Evolutionary conservation across 257 asterid genomes (phyloP).

Genomic region (Plantago ovata): DNA sequence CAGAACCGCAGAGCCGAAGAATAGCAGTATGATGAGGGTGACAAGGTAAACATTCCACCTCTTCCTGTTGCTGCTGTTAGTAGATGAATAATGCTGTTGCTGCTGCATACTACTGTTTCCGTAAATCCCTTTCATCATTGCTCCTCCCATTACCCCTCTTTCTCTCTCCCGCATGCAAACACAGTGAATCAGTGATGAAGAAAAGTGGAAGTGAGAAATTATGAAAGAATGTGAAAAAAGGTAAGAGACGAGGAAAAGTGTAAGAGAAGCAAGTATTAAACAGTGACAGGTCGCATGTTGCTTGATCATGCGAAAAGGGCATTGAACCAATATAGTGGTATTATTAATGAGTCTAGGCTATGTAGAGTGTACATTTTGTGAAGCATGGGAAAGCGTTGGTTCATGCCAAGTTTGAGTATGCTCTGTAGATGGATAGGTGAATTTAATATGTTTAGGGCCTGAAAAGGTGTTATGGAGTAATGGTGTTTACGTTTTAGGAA

Average conservation of each 20-base stretch:
- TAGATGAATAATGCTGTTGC: constrained; percentile 16
- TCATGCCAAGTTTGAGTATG: no score
- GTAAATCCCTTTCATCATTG: constrained; percentile 19
- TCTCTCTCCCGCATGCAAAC: constrained; percentile 5
- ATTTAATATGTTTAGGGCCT: no score
- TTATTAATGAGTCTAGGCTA: no score
- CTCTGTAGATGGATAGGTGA: no score
- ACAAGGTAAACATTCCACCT: constrained; percentile 31
- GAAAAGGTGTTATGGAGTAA: no score
- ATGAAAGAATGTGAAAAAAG: no score
- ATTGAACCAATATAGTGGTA: no score
- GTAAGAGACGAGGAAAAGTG: no score
- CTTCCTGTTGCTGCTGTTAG: constrained; percentile 25
- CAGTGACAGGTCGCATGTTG: not conserved
- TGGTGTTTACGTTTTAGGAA: no score
- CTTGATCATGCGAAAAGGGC: not conserved
- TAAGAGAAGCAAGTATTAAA: not conserved
- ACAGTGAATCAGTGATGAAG: no score
- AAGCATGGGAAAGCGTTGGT: no score
- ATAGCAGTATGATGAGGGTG: constrained; percentile 35
- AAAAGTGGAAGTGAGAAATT: not conserved
- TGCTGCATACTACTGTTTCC: constrained; percentile 19
- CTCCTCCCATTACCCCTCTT: constrained; percentile 30
- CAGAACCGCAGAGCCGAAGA: constrained; percentile 46
- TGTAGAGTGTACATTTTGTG: no score